Evolutionary conservation across 2,329 filamentous ascomycete species (phyloP), one percentile per base, ranked within the genome.

Genomic region (Aspergillus fructus): DNA sequence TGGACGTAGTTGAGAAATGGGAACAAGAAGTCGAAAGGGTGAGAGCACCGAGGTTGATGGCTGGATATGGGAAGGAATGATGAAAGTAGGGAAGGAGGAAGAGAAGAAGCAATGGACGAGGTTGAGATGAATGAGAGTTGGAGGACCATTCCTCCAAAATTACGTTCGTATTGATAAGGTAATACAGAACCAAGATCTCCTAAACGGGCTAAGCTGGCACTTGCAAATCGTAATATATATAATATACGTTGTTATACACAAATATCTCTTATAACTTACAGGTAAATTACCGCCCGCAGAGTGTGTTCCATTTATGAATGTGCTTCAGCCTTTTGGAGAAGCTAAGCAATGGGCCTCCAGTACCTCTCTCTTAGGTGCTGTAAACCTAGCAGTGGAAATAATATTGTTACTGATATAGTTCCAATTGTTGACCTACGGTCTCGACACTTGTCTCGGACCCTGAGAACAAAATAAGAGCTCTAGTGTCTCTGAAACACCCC

Each of bases 61-160:
- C 43, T 45, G 49, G 51, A 60, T 46, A 24, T 24, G 39, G 23
- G 42, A 53, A 45, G 58, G 34, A 54, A 58, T 59, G 55, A 53
- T 55, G 42, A 55, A 57, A 42, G 58, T 60, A 59, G 61, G 54
- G 58, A 52, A 55, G 49, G 56, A 47, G 49, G 56, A 42, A 43
- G 52, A 53, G 53, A 50, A 43, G 46, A 57, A 51, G 27, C 13
- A 30, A 43, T n/a, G 37, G 34, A 21, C 8, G 52, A 42, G 34
- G 37, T 41, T 49, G 37, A 49, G 51, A 54, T 40, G 42, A 51
- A 39, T 33, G 23, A 21, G 34, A 27, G 41, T 50, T 52, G 49
- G 52, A 46, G 42, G 54, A 27, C 47, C 45, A 9, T n/a, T 43
- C 9, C 46, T 1, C 40, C 46, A 56, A 52, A 56, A 42, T 56